Evolutionary conservation across 305 asterid genomes (phyloP).

Genomic region (Stenogyne calaminthoides): DNA sequence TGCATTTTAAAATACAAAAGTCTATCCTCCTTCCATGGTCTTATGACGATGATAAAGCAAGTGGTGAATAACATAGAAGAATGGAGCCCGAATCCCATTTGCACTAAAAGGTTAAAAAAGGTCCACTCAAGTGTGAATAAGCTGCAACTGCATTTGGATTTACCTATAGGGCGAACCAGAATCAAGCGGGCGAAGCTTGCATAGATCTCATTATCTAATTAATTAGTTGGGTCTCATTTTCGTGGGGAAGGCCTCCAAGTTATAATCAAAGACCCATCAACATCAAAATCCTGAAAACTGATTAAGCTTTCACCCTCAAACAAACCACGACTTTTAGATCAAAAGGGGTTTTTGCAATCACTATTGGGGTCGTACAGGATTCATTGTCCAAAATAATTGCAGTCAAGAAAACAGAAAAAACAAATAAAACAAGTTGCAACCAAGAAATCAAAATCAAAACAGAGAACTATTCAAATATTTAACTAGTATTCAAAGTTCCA

Average conservation of each 20-base stretch:
- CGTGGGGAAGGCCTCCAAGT: conserved; percentile 19
- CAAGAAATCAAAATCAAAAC: conserved; percentile 10
- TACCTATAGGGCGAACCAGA: not conserved
- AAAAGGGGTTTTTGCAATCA: conserved; percentile 26
- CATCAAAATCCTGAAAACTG: conserved; percentile 31
- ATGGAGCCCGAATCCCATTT: not conserved
- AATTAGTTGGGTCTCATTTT: not conserved
- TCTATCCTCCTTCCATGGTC: conserved; percentile 1
- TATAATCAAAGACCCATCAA: conserved; percentile 38
- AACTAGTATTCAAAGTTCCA: conserved; percentile 10
- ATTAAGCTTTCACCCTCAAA: conserved; percentile 32
- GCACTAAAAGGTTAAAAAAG: not conserved
- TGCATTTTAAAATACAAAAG: conserved; percentile 27
- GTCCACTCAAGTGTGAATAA: not conserved
- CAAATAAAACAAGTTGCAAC: conserved; percentile 8
- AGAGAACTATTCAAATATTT: conserved; percentile 22
- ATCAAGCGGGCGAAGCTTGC: not conserved
- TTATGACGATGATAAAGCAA: not conserved
- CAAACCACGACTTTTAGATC: conserved; percentile 47
- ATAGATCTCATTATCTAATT: not conserved
- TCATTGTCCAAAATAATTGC: conserved; percentile 22
- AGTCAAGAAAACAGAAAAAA: conserved; percentile 20
- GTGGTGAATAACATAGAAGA: not conserved
- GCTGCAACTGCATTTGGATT: not conserved
- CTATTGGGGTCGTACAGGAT: conserved; percentile 23